Evolutionary conservation across 2,329 filamentous ascomycete genomes (phyloP), one percentile per base, ranked within the genome.

Genomic region (Aspergillus fumigatus): DNA sequence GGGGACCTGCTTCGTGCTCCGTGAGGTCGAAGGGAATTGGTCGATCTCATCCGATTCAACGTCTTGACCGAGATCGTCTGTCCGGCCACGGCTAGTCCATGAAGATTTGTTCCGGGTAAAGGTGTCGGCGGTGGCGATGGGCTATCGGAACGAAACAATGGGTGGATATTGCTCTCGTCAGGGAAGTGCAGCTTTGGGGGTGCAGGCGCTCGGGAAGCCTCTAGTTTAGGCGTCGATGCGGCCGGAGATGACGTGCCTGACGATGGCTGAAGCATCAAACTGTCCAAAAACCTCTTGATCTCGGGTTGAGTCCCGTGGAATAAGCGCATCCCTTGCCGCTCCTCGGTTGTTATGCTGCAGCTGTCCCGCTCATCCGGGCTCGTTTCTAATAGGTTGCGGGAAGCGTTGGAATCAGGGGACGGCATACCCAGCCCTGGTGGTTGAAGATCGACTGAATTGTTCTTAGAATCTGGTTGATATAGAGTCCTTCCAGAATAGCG

Each of bases 131-230:
- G 79, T 19, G 82, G 82, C 1, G 74, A 75, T 9, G 81, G 80
- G 58, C 78, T 82, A 59, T 79, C 79, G 3, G 76, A 76, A 45
- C 83, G 77, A 68, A 85, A 85, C 3, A 85, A 73, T 11, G 83
- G 83, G 62, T 85, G 83, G 52, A 85, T 84, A 56, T 84, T 76
- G 10, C 77, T 75, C 63, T 84, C 80, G 57, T 76, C 75, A 14
- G 64, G 56, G 3, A 64, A 54, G 21, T 57, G 61, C 32, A 65
- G 50, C 52, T 63, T 67, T 32, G 66, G 50, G 19, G 59, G 54
- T 3, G 47, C 35, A 23, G 63, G 60, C 48, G 54, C 58, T 6
- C 51, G 57, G 8, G 62, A 56, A 6, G 56, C 55, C 19, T 63
- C 64, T 9, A 61, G 29, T 5, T 61, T 58, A 6, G 60, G 55